These are phyloP conservation scores for Cavenderia fasciculata DNA, from an alignment of 78 protist species.

Conservation along the genomic window DNA sequence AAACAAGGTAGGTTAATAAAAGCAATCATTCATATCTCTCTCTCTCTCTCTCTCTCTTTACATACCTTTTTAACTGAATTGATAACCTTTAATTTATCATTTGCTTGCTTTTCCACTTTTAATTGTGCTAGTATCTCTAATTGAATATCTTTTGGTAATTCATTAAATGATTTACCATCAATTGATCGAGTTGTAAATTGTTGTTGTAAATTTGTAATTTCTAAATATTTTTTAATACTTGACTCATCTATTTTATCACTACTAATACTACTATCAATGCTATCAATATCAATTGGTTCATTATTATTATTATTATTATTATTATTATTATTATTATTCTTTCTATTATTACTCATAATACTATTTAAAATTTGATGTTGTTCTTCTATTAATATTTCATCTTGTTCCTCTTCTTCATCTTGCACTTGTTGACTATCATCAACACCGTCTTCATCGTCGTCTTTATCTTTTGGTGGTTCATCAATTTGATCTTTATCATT, in stretches of 20 bases:
- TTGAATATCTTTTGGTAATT: conserved; percentile 57
- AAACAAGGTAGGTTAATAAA: background rate
- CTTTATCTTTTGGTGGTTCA: no score
- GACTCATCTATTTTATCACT: background rate
- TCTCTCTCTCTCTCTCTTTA: background rate
- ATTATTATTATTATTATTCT: background rate
- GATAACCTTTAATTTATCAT: conserved; percentile 16
- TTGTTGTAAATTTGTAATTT: background rate
- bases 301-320: background rate
- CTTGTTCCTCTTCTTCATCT: background rate
- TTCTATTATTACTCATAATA: background rate
- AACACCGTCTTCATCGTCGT: background rate
- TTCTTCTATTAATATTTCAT: background rate
- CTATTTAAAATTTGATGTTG: no score
- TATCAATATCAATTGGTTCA: background rate
- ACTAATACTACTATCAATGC: background rate
- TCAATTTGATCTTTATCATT: background rate
- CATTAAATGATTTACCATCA: conserved; percentile 4
- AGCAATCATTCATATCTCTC: background rate
- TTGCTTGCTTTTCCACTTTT: background rate
- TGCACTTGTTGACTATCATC: background rate
- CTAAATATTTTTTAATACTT: background rate
- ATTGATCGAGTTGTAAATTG: conserved; percentile 19
- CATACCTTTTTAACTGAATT: conserved; percentile 13
- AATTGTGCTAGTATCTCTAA: conserved; percentile 38